Evolutionary conservation across 2,329 filamentous ascomycete genomes (phyloP), one percentile per base, ranked within the genome.

Genomic region (Cercospora sojina): DNA sequence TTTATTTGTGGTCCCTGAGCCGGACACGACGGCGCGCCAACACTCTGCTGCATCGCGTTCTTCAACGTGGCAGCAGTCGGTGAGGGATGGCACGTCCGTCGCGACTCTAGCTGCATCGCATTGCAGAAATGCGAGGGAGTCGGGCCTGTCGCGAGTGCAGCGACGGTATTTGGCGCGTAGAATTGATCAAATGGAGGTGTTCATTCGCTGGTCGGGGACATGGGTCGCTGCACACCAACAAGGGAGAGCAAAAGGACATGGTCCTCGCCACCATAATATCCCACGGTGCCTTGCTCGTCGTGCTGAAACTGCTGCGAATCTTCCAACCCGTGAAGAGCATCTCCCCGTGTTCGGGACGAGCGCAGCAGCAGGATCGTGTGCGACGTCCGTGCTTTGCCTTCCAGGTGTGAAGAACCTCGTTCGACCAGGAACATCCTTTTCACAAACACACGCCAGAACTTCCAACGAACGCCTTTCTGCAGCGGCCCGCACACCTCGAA

Each of bases 361-460:
- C 9, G 53, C 27, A 18, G 53, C 53, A 57, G 27, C 16, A 35
- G 10, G 35, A 41, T 41, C 35, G 35, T 35, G 53, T 57, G 53
- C 20, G 53, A 35, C 53, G 53, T 57, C 53, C 53, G 53, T 57
- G 53, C 53, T 31, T 57, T 35, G 18, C 9, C 16, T 27, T 31
- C 16, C 13, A 23, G 51, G 12, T 9, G 51, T 32, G 53, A 57
- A 57, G 53, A 57, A 57, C 18, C 27, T 31, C 53, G 53, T 29
- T 53, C 53, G 53, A 35, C 53, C 53, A 57, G 53, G 53, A 57
- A 57, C 53, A 57, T 57, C 53, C 53, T 57, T 57, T 20, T 57
- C 29, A 35, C 53, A 31, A 57, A 35, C 47, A 57, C 53, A n/a
- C 29, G 31, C 53, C 53, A 57, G 16, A 35, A 32, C 27, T 16